Conservation (phyloP, 805 yeast species). For the Wickerhamomyces sydowiorum region DNA sequence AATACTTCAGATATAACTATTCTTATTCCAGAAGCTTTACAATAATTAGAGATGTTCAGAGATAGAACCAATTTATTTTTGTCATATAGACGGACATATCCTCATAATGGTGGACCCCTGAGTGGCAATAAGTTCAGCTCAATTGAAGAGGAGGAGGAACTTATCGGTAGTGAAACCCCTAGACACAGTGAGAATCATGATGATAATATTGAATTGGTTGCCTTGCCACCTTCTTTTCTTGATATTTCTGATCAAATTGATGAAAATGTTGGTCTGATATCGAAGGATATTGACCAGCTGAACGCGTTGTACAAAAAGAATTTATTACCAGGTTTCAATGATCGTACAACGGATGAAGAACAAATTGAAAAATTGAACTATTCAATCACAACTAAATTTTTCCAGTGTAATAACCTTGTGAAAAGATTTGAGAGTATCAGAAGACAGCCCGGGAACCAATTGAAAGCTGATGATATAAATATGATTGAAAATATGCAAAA, state of each 20-base stretch:
- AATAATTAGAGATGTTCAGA: slow-evolving; percentile 58
- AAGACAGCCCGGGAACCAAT: slow-evolving; percentile 24
- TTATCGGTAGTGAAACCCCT: slow-evolving; percentile 10
- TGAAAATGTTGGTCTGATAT: slow-evolving; percentile 47
- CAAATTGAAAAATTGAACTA: slow-evolving; percentile 76
- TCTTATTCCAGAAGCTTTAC: background rate
- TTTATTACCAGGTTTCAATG: slow-evolving; percentile 82
- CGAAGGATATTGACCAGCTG: slow-evolving; percentile 50
- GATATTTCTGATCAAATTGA: slow-evolving; percentile 73
- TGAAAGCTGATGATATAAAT: slow-evolving; percentile 41
- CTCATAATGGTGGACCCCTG: slow-evolving; percentile 47
- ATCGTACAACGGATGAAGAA: slow-evolving; percentile 67
- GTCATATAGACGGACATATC: slow-evolving; percentile 85
- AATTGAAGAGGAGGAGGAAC: slow-evolving; percentile 27
- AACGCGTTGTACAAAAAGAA: slow-evolving; percentile 73
- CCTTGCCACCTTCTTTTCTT: slow-evolving; percentile 73
- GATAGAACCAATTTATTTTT: slow-evolving; percentile 90
- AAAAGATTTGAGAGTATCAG: slow-evolving; percentile 53
- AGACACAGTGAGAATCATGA: slow-evolving; percentile 7
- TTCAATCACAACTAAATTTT: slow-evolving; percentile 69
- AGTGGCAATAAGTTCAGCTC: slow-evolving; percentile 17
- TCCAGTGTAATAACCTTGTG: slow-evolving; percentile 69
- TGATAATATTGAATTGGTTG: slow-evolving; percentile 49
- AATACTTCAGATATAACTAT: background rate
- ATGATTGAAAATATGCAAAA: slow-evolving; percentile 80